Evolutionary conservation across 2,329 filamentous ascomycete genomes (phyloP), one percentile per base, ranked within the genome.

Genomic region (Chlorencoelia australis): DNA sequence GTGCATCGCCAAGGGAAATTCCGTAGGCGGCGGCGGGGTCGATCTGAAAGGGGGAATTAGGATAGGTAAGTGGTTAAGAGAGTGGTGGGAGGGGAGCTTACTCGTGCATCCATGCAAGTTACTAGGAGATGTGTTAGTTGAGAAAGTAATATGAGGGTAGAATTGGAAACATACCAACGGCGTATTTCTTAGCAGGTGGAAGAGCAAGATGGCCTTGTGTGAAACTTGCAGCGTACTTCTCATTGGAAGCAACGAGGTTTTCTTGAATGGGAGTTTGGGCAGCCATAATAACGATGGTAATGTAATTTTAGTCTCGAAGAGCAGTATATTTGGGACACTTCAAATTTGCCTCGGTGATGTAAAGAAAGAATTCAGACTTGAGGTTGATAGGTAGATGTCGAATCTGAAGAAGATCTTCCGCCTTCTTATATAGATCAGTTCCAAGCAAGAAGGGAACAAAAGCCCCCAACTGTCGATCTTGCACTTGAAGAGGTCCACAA

Each of bases 71-170:
- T n/a, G n/a, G n/a, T n/a, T n/a, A n/a, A n/a, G n/a, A n/a, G n/a
- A n/a, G n/a, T n/a, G n/a, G n/a, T n/a, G n/a, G n/a, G n/a, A n/a
- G n/a, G n/a, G n/a, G n/a, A n/a, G n/a, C n/a, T n/a, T n/a, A n/a
- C n/a, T 34, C 83, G 75, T 4, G 84, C 80, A 52, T 91, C 83
- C 82, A 91, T 91, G 60, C 84, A 91, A 0, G 82, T 83, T 29
- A 89, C 69, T 71, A 18, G 14, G 4, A 2, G 6, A 25, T 11
- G 6, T 33, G 33, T 46, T 35, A 45, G 31, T 10, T 11, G 29
- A 20, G 29, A 39, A 38, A 28, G 27, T 18, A 58, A 46, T 4
- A 14, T 33, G 5, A 32, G 18, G 29, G 35, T 24, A 24, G 18
- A 17, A 30, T 19, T 8, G 30, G 19, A 5, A 15, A 53, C 63